A percentile compares a stretch with the other conserved stretches of the same genome.
phyloP scores from a whole-genome alignment of 768 basidiomycete genomes.

The Serendipita sp. region DNA sequence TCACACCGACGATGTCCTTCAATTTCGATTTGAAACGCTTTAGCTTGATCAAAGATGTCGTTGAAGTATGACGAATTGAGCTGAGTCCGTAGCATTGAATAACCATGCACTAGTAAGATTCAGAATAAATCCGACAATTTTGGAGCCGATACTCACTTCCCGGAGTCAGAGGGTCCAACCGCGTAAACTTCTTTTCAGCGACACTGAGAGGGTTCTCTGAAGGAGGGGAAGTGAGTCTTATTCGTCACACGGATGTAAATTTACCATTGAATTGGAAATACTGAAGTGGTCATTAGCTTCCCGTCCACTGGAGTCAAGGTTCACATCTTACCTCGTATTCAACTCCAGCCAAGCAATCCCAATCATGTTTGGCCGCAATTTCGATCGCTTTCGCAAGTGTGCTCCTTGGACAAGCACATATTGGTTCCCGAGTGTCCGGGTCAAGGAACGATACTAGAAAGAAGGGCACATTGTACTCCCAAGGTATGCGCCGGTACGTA shows the following conservation, averaged over 20 bases:
- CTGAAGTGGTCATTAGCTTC: no score
- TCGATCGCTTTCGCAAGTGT: conserved; percentile 46
- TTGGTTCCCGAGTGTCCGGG: conserved; percentile 62
- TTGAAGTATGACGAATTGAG: conserved; percentile 82
- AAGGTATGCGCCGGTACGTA: conserved; percentile 76
- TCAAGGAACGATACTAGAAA: conserved; percentile 86
- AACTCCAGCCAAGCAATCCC: conserved; percentile 65
- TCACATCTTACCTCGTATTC: conserved; percentile 67
- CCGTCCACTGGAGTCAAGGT: no score
- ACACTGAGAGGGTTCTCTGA: conserved; percentile 66
- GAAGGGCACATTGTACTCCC: conserved; percentile 85
- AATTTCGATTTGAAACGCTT: conserved; percentile 58
- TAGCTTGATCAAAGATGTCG: conserved; percentile 64
- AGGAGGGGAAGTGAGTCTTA: no score
- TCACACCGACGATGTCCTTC: conserved; percentile 65
- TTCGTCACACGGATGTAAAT: no score
- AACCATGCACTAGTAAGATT: conserved; percentile 70
- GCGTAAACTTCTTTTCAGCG: conserved; percentile 60
- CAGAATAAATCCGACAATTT: background rate
- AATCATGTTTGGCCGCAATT: conserved; percentile 31
- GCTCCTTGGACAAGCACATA: conserved; percentile 79
- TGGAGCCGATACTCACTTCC: conserved; percentile 53
- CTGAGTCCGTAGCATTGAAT: conserved; percentile 82
- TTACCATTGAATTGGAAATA: conserved; percentile 84
- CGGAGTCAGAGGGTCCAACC: conserved; percentile 68